Conservation (phyloP, 2,329 filamentous ascomycete genomes). For the Fusarium sp. region DNA sequence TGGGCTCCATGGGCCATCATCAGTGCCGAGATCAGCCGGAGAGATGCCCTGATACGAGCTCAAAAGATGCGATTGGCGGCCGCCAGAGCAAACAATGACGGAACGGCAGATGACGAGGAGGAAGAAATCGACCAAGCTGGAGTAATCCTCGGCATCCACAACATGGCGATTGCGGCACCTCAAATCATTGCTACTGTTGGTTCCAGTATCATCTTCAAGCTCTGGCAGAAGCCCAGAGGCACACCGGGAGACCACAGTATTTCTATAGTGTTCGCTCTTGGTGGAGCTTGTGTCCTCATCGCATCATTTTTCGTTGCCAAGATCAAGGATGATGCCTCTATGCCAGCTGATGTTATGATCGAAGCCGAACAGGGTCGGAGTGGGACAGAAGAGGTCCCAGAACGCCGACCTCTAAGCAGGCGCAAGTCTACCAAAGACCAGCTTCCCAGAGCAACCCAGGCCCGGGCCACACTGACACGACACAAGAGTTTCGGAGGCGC, state of each 20-base stretch:
- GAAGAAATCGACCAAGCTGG: constrained; percentile 80
- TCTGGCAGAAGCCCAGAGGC: constrained; percentile 87
- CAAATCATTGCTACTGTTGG: constrained; percentile 90
- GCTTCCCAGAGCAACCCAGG: constrained; percentile 54
- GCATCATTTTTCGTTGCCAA: constrained; percentile 77
- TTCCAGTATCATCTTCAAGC: constrained; percentile 84
- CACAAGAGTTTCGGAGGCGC: constrained; percentile 60
- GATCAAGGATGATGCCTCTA: constrained; percentile 68
- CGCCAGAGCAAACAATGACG: constrained; percentile 16
- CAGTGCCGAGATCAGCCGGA: constrained; percentile 86
- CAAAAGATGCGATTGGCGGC: constrained; percentile 41
- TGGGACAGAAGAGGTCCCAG: constrained; percentile 43
- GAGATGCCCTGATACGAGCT: constrained; percentile 69
- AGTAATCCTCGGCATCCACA: constrained; percentile 93
- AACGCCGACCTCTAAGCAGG: constrained; percentile 40
- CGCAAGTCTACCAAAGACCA: constrained; percentile 54
- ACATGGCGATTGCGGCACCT: constrained; percentile 90
- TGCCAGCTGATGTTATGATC: constrained; percentile 50
- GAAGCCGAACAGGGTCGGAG: constrained; percentile 56
- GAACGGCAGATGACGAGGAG: constrained; percentile 45
- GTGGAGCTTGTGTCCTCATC: constrained; percentile 79
- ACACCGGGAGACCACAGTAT: constrained; percentile 87
- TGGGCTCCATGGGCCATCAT: constrained; percentile 98
- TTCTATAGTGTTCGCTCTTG: constrained; percentile 84
- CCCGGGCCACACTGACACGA: constrained; percentile 58